phyloP scores from a whole-genome alignment of 78 protist genomes.

The Diacronema lutheri region DNA sequence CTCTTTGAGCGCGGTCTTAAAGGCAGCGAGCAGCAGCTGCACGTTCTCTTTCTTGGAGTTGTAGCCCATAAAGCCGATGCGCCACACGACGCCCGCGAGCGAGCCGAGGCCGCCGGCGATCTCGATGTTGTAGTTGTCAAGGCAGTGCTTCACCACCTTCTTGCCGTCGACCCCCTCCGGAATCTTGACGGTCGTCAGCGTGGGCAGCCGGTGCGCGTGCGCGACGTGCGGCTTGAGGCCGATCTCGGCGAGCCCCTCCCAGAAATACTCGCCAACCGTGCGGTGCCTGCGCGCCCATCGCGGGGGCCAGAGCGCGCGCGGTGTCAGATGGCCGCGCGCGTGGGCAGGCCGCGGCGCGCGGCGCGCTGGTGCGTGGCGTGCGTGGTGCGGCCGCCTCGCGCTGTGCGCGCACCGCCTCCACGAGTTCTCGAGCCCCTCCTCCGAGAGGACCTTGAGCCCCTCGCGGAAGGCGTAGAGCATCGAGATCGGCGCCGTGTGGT shows the following conservation, averaged over 20 bases:
- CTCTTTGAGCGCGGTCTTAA: slow-evolving; percentile 42
- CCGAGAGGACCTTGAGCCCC: slow-evolving; percentile 32
- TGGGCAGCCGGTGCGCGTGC: slow-evolving; percentile 52
- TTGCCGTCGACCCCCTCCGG: slow-evolving; percentile 64
- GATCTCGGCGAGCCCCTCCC: slow-evolving; percentile 42
- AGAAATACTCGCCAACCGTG: slow-evolving; percentile 27
- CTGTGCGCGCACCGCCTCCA: slow-evolving; percentile 32
- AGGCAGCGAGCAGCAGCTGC: slow-evolving; percentile 27
- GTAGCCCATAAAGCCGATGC: slow-evolving; percentile 70
- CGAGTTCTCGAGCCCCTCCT: slow-evolving; percentile 59
- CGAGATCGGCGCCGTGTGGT: slow-evolving; percentile 64
- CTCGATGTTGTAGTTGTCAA: slow-evolving; percentile 58
- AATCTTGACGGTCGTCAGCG: slow-evolving; percentile 50
- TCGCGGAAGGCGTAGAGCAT: slow-evolving; percentile 57
- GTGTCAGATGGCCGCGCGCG: too few species aligned
- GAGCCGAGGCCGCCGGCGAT: slow-evolving; percentile 67
- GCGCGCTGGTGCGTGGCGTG: too few species aligned
- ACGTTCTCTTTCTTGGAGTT: slow-evolving; percentile 47
- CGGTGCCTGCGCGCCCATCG: neutral
- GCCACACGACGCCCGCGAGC: slow-evolving; percentile 57
- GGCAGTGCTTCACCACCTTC: slow-evolving; percentile 34
- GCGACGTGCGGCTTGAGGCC: slow-evolving; percentile 31
- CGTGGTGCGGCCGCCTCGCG: too few species aligned
- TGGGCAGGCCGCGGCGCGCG: too few species aligned
- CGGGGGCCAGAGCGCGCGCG: neutral